Conservation (phyloP, 176 grass and related monocot species). For the Sorghum bicolor region DNA sequence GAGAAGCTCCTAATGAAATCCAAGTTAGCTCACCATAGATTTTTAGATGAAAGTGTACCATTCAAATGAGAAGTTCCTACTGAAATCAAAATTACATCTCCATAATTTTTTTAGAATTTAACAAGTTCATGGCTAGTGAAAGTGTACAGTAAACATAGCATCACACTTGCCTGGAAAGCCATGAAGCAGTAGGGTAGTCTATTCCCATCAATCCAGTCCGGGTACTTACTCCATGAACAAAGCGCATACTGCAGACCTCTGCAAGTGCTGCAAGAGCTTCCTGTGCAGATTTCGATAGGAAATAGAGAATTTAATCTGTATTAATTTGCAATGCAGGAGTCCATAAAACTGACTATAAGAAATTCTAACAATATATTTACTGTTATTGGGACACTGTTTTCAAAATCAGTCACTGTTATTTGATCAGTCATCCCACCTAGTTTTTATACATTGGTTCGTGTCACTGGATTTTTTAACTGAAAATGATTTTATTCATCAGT, state of each 20-base stretch:
- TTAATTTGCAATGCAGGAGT: conserved; percentile 12
- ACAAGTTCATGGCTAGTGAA: no score
- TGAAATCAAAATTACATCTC: not conserved
- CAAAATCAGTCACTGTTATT: not conserved
- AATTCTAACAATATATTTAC: not conserved
- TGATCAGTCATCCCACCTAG: not conserved
- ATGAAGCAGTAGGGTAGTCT: conserved; percentile 62
- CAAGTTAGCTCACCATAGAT: not conserved
- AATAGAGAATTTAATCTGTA: conserved; percentile 7
- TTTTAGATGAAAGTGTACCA: not conserved
- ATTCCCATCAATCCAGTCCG: conserved; percentile 89
- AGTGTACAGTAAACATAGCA: no score
- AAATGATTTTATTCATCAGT: not conserved
- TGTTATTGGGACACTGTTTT: not conserved
- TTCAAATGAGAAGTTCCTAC: not conserved
- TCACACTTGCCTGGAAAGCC: no score
- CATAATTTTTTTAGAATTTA: conserved; percentile 1
- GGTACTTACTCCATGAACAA: conserved; percentile 78
- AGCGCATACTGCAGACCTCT: conserved; percentile 89
- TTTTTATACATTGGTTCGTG: not conserved
- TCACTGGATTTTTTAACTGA: not conserved
- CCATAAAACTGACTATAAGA: not conserved
- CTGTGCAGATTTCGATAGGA: conserved; percentile 43
- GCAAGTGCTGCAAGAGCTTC: conserved; percentile 74
- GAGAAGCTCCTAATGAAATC: conserved; percentile 5